Conservation (phyloP, 2,329 filamentous ascomycete genomes). For the Alternaria triticina region DNA sequence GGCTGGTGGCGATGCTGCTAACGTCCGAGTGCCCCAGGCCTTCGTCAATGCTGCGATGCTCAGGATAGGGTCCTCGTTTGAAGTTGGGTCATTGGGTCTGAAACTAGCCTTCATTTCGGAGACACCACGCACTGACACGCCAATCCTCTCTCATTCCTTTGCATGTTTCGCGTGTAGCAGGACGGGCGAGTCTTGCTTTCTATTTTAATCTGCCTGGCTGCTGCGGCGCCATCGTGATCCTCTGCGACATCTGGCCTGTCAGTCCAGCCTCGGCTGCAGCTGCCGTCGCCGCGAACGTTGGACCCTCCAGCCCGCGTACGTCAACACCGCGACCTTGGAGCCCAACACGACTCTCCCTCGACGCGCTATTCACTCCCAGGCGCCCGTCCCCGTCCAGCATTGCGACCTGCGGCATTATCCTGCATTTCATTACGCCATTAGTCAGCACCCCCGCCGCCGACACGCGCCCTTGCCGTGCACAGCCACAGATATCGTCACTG, state of each 20-base stretch:
- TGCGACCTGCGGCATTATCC: background rate
- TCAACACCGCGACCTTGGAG: background rate
- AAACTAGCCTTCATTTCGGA: constrained; percentile 21
- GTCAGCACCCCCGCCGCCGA: constrained; percentile 2
- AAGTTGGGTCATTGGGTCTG: constrained; percentile 21
- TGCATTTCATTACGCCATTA: background rate
- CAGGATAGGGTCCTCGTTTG: constrained; percentile 21
- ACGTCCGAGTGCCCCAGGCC: constrained; percentile 24
- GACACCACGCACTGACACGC: constrained; percentile 20
- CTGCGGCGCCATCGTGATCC: constrained; percentile 4
- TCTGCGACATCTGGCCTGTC: constrained; percentile 6
- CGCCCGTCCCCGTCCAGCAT: background rate
- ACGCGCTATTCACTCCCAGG: background rate
- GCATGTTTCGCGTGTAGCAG: constrained; percentile 21
- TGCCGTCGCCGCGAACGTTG: constrained; percentile 19
- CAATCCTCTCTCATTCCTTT: constrained; percentile 25
- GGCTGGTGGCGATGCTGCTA: constrained; percentile 26
- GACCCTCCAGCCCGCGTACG: constrained; percentile 12
- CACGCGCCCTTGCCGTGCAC: constrained; percentile 26
- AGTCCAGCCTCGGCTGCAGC: constrained; percentile 25
- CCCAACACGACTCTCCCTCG: background rate
- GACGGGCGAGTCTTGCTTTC: constrained; percentile 6
- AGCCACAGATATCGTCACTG: constrained; percentile 23
- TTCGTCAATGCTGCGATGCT: constrained; percentile 14
- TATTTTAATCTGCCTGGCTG: constrained; percentile 7